Base-by-base conservation (phyloP, 2,329 filamentous ascomycete genomes). In the Neofusicoccum sp. region DNA sequence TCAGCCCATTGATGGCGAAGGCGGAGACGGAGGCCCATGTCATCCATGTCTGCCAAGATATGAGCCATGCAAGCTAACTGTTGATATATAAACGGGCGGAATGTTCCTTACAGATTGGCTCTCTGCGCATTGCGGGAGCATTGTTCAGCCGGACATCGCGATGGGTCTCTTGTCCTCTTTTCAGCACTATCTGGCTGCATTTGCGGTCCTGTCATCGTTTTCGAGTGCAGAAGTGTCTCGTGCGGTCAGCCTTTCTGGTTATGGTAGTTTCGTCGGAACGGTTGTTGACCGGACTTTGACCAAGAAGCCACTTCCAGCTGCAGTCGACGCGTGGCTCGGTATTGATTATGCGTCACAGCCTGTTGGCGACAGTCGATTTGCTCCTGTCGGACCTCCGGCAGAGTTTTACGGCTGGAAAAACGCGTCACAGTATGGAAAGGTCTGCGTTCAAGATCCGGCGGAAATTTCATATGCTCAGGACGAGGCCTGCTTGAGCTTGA, bases 251-350 rank as follows among this genome's bases (percentile, higher is more conserved):
- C 71, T 81, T 6, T 72, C 77, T 16, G 76, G 70, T 3, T 81
- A 80, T 65, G 79, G 78, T 47, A 71, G 66, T 0, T 81, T 81
- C 65, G 67, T 71, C 12, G 79, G 79, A 5, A 78, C 73, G 4
- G 69, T 73, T 16, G 61, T 80, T 43, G 70, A 77, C 16, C 69
- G 69, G 44, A 78, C 75, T 9, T 48, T 77, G 16, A 74, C 69
- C 48, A 76, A 74, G 22, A 66, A 69, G 29, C 64, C 65, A 0
- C 70, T 81, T 2, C 70, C 74, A 7, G 65, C 65, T 2, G 64
- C 74, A 0, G 76, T 83, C 1, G 78, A 83, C 65, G 80, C 81
- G 0, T 83, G 80, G 81, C 70, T 83, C 5, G 79, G 80, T 2
- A 76, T 83, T 36, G 78, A 81, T 66, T 83, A 81, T 54, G 75